Evolutionary conservation across 225 moss, liverwort and hornwort species (phyloP).

Genomic region (Takakia lepidozioides): DNA sequence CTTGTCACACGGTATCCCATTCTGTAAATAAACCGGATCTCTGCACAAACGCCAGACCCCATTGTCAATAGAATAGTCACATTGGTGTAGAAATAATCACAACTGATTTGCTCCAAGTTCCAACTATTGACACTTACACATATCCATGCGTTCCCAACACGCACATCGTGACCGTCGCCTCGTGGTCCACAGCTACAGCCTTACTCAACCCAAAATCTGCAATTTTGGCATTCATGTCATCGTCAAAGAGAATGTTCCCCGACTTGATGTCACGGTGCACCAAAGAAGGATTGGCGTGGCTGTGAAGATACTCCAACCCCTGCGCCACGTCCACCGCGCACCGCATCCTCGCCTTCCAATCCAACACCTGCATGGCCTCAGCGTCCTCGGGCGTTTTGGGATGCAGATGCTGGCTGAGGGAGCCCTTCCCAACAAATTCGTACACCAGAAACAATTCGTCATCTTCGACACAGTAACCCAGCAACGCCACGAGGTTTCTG

Average conservation of each 20-base stretch:
- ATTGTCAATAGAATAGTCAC: too few species aligned
- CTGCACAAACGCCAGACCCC: too few species aligned
- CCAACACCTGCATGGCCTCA: constrained; percentile 10
- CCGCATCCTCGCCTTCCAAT: constrained; percentile 32
- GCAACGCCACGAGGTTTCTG: constrained; percentile 24
- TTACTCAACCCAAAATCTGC: constrained; percentile 45
- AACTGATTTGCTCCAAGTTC: too few species aligned
- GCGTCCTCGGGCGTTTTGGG: constrained; percentile 6
- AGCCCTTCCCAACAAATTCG: constrained; percentile 35
- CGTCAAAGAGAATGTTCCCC: constrained; percentile 38
- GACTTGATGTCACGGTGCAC: constrained; percentile 48
- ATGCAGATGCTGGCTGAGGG: constrained; percentile 30
- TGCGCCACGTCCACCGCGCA: constrained; percentile 45
- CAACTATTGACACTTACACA: too few species aligned
- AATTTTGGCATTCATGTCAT: constrained; percentile 39
- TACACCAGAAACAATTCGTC: constrained; percentile 51
- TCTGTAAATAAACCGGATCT: constrained; percentile 26
- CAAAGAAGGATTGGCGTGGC: constrained; percentile 33
- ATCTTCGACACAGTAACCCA: constrained; percentile 37
- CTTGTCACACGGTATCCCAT: constrained; percentile 32
- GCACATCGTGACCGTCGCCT: constrained; percentile 16
- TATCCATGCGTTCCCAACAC: constrained; percentile 38
- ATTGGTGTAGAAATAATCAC: too few species aligned
- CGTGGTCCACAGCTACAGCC: constrained; percentile 24
- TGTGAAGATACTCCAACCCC: constrained; percentile 43